Evolutionary conservation across 2,329 filamentous ascomycete genomes (phyloP), one percentile per base, ranked within the genome.

Genomic region (Elsinoe fawcettii): DNA sequence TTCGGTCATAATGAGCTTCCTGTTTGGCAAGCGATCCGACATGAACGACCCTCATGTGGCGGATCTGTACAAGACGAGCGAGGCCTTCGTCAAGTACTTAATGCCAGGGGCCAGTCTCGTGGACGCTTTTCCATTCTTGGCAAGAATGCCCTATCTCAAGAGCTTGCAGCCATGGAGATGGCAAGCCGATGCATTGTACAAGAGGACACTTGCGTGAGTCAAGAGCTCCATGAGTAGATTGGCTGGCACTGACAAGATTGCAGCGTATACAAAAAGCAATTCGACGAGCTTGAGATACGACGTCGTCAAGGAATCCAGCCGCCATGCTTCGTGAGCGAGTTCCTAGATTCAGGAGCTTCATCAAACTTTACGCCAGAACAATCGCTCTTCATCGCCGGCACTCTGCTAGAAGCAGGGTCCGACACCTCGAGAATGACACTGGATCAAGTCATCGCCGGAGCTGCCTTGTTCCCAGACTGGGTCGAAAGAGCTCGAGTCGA

Each of bases 251-350:
- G 43, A 47, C 18, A 12, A 20, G 2, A 5, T 25, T 12, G 11
- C n/a, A 61, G 61, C 9, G 63, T 69, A 1, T 70, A 67, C 58
- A 55, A 61, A 18, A 57, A 61, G 14, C 64, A 70, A 58, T 58
- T 64, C 8, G 62, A 63, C 9, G 70, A 75, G 49, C 69, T 75
- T 3, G 69, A 70, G 1, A 59, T 60, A 5, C 62, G 65, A 23
- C 64, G 66, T 22, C 54, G 61, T 11, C 66, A 68, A 2, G 73
- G 74, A 0, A 62, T 58, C 1, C 66, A 73, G 1, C 70, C 69
- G 0, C 63, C 69, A 0, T 77, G 74, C 22, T 78, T 79, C 23
- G 72, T 73, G 0, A 74, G 69, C 1, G 69, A 76, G 4, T 69
- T 78, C 6, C 61, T 77, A 0, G 63, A 72, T 11, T 22, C 37